Evolutionary conservation across 2,329 filamentous ascomycete species (phyloP).

Genomic region (Verticillium nubilum): DNA sequence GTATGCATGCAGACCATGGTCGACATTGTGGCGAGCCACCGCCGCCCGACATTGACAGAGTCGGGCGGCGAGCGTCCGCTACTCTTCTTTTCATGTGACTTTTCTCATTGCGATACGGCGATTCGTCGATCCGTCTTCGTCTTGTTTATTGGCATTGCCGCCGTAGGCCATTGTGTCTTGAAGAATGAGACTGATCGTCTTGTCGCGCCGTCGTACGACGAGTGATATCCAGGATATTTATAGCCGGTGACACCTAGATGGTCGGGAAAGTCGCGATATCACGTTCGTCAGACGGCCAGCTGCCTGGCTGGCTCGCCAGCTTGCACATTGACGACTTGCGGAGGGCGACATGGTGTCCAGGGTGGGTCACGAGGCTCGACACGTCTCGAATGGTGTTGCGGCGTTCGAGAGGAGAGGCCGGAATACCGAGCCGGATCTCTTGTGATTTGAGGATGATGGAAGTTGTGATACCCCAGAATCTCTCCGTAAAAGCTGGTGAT

Average conservation of each 20-base stretch:
- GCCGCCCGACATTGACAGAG: too few relatives aligned
- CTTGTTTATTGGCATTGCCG: too few relatives aligned
- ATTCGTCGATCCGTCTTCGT: too few relatives aligned
- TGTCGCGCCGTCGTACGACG: neutral
- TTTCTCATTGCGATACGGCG: too few relatives aligned
- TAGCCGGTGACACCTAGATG: neutral
- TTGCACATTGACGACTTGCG: neutral
- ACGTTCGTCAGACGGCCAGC: neutral
- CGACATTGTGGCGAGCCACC: too few relatives aligned
- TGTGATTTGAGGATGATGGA: neutral
- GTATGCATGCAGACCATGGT: neutral
- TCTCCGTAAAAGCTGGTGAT: neutral
- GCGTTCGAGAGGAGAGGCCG: neutral
- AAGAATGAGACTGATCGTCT: neutral
- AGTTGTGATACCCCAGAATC: neutral
- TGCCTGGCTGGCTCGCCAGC: neutral
- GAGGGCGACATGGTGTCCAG: neutral
- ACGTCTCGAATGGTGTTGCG: neutral
- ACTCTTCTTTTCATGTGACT: too few relatives aligned
- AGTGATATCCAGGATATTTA: neutral
- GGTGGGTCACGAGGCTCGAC: neutral
- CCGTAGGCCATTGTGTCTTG: too few relatives aligned
- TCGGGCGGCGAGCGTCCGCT: too few relatives aligned
- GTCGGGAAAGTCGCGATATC: neutral
- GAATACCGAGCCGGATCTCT: neutral